A percentile compares a stretch with the other conserved stretches of the same genome.
Conservation (phyloP, 2,329 filamentous ascomycete species). For the Atkinsonella texensis region DNA sequence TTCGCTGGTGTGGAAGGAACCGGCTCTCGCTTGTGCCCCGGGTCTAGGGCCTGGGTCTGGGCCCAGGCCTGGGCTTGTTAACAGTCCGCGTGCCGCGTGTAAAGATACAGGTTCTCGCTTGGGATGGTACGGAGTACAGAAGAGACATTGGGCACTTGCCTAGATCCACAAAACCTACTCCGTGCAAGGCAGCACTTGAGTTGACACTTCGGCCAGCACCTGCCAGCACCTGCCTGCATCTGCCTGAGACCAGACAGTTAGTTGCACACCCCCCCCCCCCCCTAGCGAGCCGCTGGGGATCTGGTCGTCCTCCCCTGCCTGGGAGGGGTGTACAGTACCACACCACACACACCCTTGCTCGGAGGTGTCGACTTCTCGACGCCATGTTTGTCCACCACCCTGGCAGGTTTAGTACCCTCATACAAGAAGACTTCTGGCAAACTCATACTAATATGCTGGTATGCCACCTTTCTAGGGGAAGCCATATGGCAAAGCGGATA, state of each 20-base stretch:
- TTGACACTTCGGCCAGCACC: too few species aligned
- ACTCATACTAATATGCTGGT: neutral
- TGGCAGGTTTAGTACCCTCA: neutral
- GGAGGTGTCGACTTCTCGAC: neutral
- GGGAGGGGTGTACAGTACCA: too few species aligned
- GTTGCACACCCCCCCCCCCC: too few species aligned
- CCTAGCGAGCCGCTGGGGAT: too few species aligned
- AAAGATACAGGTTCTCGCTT: neutral
- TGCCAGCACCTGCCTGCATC: too few species aligned
- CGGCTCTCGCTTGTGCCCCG: too few species aligned
- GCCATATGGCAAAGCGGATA: neutral
- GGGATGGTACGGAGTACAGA: neutral
- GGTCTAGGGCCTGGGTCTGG: neutral
- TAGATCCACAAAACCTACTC: too few species aligned
- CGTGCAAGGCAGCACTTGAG: too few species aligned
- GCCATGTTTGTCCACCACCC: neutral
- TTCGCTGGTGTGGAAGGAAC: too few species aligned
- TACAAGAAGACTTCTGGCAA: neutral
- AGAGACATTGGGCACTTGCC: too few species aligned
- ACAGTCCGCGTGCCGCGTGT: neutral
- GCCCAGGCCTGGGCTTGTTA: neutral
- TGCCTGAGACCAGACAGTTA: too few species aligned
- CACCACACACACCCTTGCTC: neutral
- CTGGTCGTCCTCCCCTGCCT: neutral
- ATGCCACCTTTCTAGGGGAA: neutral